A percentile compares a stretch with the other conserved stretches of the same genome.
These are phyloP conservation scores for Cyberlindnera samutprakarnensis DNA, from an alignment of 805 yeast species.

Conservation along the genomic window DNA sequence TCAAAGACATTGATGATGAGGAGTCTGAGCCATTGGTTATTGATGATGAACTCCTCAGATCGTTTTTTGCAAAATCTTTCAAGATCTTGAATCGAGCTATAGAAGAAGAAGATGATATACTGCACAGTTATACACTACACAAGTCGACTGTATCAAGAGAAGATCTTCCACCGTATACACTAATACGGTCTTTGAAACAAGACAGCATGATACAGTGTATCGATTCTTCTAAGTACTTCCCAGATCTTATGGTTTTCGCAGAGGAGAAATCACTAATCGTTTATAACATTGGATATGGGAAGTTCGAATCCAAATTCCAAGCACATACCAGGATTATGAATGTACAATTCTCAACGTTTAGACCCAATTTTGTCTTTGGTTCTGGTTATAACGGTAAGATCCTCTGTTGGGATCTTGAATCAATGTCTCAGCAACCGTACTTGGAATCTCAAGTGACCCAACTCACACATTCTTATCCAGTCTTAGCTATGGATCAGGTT, in stretches of 20 bases:
- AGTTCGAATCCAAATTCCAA: slow-evolving; percentile 30
- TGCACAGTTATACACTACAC: slow-evolving; percentile 11
- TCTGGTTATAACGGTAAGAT: slow-evolving; percentile 44
- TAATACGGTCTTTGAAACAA: slow-evolving; percentile 2
- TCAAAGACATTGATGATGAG: slow-evolving; percentile 1
- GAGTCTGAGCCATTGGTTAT: background rate
- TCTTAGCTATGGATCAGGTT: slow-evolving; percentile 15
- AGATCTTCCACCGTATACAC: slow-evolving; percentile 5
- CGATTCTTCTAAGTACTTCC: slow-evolving; percentile 13
- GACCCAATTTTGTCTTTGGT: slow-evolving; percentile 35
- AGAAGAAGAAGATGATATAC: slow-evolving; percentile 20
- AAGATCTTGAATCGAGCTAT: slow-evolving; percentile 20
- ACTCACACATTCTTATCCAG: slow-evolving; percentile 20
- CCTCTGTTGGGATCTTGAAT: slow-evolving; percentile 38
- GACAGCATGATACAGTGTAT: slow-evolving; percentile 12
- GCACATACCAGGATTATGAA: slow-evolving; percentile 32
- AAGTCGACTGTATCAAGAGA: slow-evolving; percentile 6
- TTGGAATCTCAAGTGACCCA: slow-evolving; percentile 9
- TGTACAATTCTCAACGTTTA: slow-evolving; percentile 33
- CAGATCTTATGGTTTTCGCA: slow-evolving; percentile 15
- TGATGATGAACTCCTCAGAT: slow-evolving; percentile 9
- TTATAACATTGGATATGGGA: slow-evolving; percentile 18
- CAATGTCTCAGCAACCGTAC: slow-evolving; percentile 10
- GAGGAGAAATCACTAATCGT: slow-evolving; percentile 9
- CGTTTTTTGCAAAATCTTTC: slow-evolving; percentile 18